Percentiles rank a stretch among this genome's conserved stretches.
Evolutionary conservation across 2,329 filamentous ascomycete genomes (phyloP).

Genomic region (Fusarium nelsonii): DNA sequence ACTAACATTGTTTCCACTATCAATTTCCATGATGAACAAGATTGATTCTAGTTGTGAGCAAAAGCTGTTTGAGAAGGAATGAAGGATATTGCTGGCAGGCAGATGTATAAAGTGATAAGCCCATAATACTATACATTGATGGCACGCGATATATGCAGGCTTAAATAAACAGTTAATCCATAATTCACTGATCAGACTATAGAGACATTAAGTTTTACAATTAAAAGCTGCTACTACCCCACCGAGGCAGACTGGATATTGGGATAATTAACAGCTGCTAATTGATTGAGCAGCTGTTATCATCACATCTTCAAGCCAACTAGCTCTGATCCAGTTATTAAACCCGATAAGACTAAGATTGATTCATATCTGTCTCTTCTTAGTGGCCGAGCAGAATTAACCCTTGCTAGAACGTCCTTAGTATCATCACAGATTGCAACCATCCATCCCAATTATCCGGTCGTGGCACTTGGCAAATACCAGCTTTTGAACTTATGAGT

Average conservation of each 20-base stretch:
- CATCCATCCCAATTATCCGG: neutral
- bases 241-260: accelerated
- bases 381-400: neutral
- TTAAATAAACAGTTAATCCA: neutral
- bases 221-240: neutral
- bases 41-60: too few relatives aligned
- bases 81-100: too few relatives aligned
- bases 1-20: neutral
- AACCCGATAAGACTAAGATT: neutral
- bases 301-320: neutral
- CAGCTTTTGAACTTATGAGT: neutral
- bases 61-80: too few relatives aligned
- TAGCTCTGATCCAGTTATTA: neutral
- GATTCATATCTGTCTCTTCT: neutral
- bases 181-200: neutral
- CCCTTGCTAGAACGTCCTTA: neutral
- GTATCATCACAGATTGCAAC: neutral
- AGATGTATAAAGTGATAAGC: too few relatives aligned
- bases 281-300: conserved; percentile 1
- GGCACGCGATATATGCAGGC: neutral
- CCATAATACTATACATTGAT: too few relatives aligned
- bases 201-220: neutral
- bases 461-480: neutral
- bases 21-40: neutral
- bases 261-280: neutral